Percentiles rank a stretch among this genome's conserved stretches.
Evolutionary conservation across 306 rosid genomes (phyloP).

Genomic region (Sicyos baderoa): DNA sequence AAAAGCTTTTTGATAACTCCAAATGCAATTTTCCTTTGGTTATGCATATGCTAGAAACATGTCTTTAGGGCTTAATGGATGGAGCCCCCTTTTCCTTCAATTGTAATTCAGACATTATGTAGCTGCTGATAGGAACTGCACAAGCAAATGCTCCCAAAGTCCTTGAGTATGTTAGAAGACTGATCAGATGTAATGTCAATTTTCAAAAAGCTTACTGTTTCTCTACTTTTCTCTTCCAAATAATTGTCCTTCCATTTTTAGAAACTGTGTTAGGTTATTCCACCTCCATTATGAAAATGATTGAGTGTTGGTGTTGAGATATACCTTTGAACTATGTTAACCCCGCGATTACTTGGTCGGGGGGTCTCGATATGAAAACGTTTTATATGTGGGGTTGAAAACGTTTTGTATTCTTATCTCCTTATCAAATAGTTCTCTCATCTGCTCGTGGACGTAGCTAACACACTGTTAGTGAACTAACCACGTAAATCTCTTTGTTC

Average conservation of each 20-base stretch:
- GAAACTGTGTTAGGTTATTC: background rate
- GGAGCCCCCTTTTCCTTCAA: background rate
- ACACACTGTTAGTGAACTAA: no score
- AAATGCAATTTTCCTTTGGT: background rate
- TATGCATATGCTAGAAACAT: slow-evolving; percentile 1
- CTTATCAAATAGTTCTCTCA: no score
- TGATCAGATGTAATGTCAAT: background rate
- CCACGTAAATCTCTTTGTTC: no score
- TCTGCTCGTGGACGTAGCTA: no score
- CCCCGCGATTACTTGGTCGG: no score
- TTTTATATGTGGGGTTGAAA: no score
- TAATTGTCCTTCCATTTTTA: background rate
- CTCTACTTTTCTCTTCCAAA: slow-evolving; percentile 7
- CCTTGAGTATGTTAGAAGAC: background rate
- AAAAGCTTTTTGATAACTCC: background rate
- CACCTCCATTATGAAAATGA: background rate
- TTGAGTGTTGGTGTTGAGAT: no score
- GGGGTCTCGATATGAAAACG: no score
- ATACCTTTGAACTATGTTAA: no score
- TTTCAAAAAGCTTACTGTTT: background rate
- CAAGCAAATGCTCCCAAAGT: background rate
- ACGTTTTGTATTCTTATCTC: no score
- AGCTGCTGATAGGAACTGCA: background rate
- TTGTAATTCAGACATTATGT: background rate
- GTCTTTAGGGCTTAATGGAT: background rate